Conservation (phyloP, 306 rosid genomes). For the Astragalus glycyphyllos region DNA sequence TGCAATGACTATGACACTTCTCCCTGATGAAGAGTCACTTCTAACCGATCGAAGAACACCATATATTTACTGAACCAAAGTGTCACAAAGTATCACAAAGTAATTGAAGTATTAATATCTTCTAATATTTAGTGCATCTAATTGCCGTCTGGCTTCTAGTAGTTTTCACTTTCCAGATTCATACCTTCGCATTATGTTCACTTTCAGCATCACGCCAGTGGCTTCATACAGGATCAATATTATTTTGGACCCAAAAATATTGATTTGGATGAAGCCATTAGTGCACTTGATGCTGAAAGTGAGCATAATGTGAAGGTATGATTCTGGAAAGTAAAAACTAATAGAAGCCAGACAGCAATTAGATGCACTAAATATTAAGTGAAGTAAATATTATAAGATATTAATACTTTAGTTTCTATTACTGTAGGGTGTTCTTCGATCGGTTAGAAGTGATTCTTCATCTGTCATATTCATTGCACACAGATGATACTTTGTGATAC, state of each 20-base stretch:
- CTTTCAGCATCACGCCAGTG: slow-evolving; percentile 85
- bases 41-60: slow-evolving; percentile 88
- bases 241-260: slow-evolving; percentile 84
- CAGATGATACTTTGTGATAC: slow-evolving; percentile 66
- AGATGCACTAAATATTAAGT: slow-evolving; percentile 16
- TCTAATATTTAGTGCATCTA: slow-evolving; percentile 24
- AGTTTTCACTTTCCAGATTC: slow-evolving; percentile 30
- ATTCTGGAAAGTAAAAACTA: slow-evolving; percentile 25
- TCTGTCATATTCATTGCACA: slow-evolving; percentile 87
- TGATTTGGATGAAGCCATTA: slow-evolving; percentile 98
- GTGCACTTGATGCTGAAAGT: slow-evolving; percentile 98
- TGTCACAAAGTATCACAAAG: too few species aligned
- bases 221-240: slow-evolving; percentile 95
- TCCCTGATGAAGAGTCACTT: slow-evolving; percentile 63
- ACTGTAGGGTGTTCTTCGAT: slow-evolving; percentile 87
- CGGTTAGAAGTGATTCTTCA: slow-evolving; percentile 69
- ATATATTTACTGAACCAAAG: too few species aligned
- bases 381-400: slow-evolving; percentile 25
- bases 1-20: slow-evolving; percentile 88
- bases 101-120: slow-evolving; percentile 16
- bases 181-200: slow-evolving; percentile 93
- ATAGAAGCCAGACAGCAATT: slow-evolving; percentile 15
- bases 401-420: slow-evolving; percentile 17
- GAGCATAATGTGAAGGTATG: slow-evolving; percentile 86
- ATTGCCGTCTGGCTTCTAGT: slow-evolving; percentile 13